Percentiles rank a stretch among this genome's conserved stretches.
Evolutionary conservation across 306 rosid species (phyloP).

Genomic region (Echinosophora koreensis): DNA sequence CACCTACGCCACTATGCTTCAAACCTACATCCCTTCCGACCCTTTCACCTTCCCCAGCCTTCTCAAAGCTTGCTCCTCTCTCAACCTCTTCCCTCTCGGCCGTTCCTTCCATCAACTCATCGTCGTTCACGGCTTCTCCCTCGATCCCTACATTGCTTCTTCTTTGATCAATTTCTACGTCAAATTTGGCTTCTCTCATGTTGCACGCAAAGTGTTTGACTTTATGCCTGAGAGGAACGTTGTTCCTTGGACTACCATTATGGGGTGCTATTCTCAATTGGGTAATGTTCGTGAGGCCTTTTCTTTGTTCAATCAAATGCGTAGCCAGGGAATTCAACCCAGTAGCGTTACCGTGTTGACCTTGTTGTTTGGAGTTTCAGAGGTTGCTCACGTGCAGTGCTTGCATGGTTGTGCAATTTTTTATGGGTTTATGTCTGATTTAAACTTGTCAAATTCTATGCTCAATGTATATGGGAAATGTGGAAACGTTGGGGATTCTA

Average conservation of each 20-base stretch:
- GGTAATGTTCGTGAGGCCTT: slow-evolving; percentile 53
- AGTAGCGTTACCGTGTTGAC: slow-evolving; percentile 67
- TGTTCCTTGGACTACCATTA: slow-evolving; percentile 87
- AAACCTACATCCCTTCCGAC: slow-evolving; percentile 59
- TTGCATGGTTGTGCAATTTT: slow-evolving; percentile 70
- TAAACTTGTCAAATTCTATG: slow-evolving; percentile 62
- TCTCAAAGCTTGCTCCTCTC: slow-evolving; percentile 75
- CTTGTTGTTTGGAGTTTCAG: slow-evolving; percentile 64
- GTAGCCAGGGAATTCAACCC: slow-evolving; percentile 61
- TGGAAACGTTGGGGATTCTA: slow-evolving; percentile 63
- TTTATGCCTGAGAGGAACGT: slow-evolving; percentile 70
- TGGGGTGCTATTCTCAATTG: slow-evolving; percentile 66
- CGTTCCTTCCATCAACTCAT: slow-evolving; percentile 63
- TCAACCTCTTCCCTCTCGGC: slow-evolving; percentile 56
- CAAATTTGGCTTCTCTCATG: slow-evolving; percentile 46
- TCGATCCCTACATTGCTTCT: slow-evolving; percentile 68
- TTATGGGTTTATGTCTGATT: slow-evolving; percentile 67
- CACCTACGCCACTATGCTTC: slow-evolving; percentile 67
- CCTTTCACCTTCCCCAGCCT: slow-evolving; percentile 76
- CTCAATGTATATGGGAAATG: slow-evolving; percentile 71
- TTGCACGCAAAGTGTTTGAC: slow-evolving; percentile 71
- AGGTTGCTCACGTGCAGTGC: slow-evolving; percentile 56
- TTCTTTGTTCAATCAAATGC: slow-evolving; percentile 60
- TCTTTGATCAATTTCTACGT: slow-evolving; percentile 67
- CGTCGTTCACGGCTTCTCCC: slow-evolving; percentile 58